phyloP scores from a whole-genome alignment of 352 stramenopile genomes.

The Phytophthora meadii region DNA sequence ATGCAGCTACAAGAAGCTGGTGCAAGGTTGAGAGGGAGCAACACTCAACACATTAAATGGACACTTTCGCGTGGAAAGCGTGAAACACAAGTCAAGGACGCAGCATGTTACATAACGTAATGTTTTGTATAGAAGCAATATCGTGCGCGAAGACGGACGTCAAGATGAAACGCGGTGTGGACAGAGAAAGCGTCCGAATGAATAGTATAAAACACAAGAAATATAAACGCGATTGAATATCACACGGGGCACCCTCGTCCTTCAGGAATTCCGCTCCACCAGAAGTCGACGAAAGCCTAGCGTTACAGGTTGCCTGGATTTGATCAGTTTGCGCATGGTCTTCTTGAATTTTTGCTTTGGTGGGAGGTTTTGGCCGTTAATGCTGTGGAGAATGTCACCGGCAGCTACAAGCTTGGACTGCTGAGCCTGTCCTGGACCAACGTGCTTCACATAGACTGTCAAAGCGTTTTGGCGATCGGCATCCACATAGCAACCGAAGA shows the following conservation, averaged over 20 bases:
- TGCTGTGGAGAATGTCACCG: conserved; percentile 46
- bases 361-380: conserved; percentile 47
- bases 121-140: conserved; percentile 37
- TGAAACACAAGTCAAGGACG: conserved; percentile 2
- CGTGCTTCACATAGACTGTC: conserved; percentile 55
- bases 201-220: conserved; percentile 39
- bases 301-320: conserved; percentile 41
- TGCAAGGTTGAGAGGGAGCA: not conserved
- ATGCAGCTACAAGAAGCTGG: conserved; percentile 3
- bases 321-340: conserved; percentile 42
- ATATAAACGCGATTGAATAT: conserved; percentile 42
- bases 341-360: conserved; percentile 42
- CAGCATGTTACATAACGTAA: conserved; percentile 29
- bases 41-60: conserved; percentile 12
- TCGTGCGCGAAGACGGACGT: conserved; percentile 17
- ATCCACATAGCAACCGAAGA: conserved; percentile 53
- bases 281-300: conserved; percentile 51
- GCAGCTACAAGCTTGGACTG: conserved; percentile 42
- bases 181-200: conserved; percentile 29
- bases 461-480: conserved; percentile 35
- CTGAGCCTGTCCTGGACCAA: conserved; percentile 41
- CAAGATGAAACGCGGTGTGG: conserved; percentile 11
- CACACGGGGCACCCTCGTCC: not conserved
- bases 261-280: conserved; percentile 31
- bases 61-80: conserved; percentile 1